Base-by-base conservation (phyloP, 2,329 filamentous ascomycete genomes). In the Alternaria incomplexa region DNA sequence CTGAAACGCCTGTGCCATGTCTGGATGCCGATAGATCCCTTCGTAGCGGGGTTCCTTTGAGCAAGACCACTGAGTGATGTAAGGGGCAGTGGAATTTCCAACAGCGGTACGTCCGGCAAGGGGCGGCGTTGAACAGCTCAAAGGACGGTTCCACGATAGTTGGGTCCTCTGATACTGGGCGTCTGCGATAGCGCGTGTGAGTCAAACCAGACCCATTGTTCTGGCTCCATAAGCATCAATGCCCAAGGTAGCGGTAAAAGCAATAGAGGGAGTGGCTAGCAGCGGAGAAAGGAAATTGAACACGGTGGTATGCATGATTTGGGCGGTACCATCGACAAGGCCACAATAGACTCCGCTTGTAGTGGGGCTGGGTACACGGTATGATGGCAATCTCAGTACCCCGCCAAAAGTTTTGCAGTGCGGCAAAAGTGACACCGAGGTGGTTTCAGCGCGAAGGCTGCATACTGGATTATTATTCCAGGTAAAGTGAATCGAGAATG, bases 241-340 rank as follows among this genome's bases (percentile, higher is more conserved):
- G 47, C 47, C 47, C 48, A 45, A 51, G 26, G 46, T 46, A 17
- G 32, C 32, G 32, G 60, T 44, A 53, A 54, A 36, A 30, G 45
- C 15, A 28, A 56, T 44, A 36, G 15, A 50, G 22, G 36, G 13
- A n/a, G 28, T 54, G 52, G 47, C 54, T 63, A 65, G 30, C 22
- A 59, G 61, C 51, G 59, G 61, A 47, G 44, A 44, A 25, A 48
- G 56, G 48, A 32, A 62, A 53, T 60, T 64, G 58, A 44, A 62
- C 56, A 68, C 66, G 58, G 66, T 68, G 64, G 63, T 68, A 56
- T 66, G 66, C 66, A 66, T 57, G 58, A 48, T 54, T 54, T 57
- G 51, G 65, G 58, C 57, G 62, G 61, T 43, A 40, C 47, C 43
- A 40, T 58, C 40, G 55, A 55, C 54, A 57, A 67, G 50, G 40